Base-by-base conservation (phyloP, 306 rosid genomes). In the Prunus mume region DNA sequence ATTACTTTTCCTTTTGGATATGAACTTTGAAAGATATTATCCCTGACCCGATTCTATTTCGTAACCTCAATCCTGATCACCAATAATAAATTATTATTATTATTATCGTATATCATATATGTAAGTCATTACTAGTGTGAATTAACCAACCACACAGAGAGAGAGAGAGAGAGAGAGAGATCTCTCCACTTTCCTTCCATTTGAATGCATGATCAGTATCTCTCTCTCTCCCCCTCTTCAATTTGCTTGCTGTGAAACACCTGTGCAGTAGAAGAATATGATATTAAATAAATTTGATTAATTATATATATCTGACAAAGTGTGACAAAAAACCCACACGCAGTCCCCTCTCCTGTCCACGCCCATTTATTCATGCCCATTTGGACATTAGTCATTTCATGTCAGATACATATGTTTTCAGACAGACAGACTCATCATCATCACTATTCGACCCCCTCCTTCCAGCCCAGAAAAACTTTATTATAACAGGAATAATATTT, bases 351-450 rank as follows among this genome's bases (percentile, higher is more conserved):
- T 90, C 78, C 91, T 88, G 89, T 43, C 91, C 91, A 81, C 88
- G 55, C 91, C 96, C 96, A 88, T 85, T 81, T 54, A 87, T 87
- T 81, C 82, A 87, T 28, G 60, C 82, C 90, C 96, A 92, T 82
- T 86, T 86, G 92, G 87, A 87, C 87, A 87, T 70, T 69, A 62
- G 87, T 84, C 90, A 75, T 80, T 75, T 90, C 93, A 72, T 88
- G 91, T 90, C 96, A 90, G 95, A 75, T 74, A 69, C 41, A 24
- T 38, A 13, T 52, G 9, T 52, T 52, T 8, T 5, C 7, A 52
- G 18, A 15, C 18, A 52, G 22, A 18, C 62, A 56, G 62, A 56
- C 22, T 20, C 19, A 22, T 56, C 12, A 6, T 20, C 19, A 19
- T 56, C 62, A 56, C 25, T 11, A 56, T 56, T 56, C 28, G 62